These are phyloP conservation scores for Triticum monococcum DNA, from an alignment of 176 grass and related monocot genomes.

Conservation along the genomic window DNA sequence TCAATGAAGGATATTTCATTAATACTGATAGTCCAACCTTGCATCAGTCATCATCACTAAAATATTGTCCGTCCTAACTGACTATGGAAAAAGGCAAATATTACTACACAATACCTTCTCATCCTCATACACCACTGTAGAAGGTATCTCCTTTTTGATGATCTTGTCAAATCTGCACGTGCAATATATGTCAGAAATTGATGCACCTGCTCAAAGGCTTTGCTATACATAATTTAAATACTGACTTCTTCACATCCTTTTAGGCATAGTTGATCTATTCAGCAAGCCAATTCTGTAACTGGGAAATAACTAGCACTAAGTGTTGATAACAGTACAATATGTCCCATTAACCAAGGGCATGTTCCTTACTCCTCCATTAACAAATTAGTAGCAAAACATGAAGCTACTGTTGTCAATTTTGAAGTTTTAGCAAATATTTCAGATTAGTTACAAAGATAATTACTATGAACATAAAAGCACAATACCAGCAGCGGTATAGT, in stretches of 20 bases:
- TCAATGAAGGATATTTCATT: neutral
- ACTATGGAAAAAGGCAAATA: neutral
- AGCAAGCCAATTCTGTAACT: neutral
- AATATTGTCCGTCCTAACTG: neutral
- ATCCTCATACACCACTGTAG: conserved; percentile 83
- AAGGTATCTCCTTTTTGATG: conserved; percentile 89
- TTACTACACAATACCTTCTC: conserved; percentile 57
- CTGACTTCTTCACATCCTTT: neutral
- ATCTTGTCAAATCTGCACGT: conserved; percentile 95
- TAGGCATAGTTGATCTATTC: conserved; percentile 1
- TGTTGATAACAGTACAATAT: neutral
- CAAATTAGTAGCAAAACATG: neutral
- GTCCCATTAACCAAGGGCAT: neutral
- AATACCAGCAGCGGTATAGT: neutral
- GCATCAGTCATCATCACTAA: neutral
- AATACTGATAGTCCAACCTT: neutral
- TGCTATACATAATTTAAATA: conserved; percentile 13
- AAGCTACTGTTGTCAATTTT: neutral
- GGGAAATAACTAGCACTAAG: neutral
- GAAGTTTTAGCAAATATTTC: neutral
- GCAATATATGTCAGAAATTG: conserved; percentile 33
- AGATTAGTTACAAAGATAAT: neutral
- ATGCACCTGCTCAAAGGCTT: conserved; percentile 9
- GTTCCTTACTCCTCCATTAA: neutral
- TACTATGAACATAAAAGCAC: neutral